phyloP scores from a whole-genome alignment of 148 eudicot genomes.

The Silene uniflora region DNA sequence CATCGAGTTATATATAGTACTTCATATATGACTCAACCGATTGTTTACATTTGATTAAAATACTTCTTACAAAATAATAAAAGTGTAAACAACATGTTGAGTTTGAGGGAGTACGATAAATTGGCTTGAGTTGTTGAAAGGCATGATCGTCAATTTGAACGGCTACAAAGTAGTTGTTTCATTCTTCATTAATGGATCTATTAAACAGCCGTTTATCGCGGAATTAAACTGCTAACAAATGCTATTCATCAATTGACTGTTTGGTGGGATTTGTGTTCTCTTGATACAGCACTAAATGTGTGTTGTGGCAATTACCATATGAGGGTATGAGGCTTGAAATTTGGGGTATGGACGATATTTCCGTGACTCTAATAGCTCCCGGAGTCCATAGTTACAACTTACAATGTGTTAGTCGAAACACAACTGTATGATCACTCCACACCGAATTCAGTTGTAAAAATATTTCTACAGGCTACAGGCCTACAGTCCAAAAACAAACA shows the following conservation, averaged over 20 bases:
- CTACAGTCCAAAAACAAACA: too few species aligned
- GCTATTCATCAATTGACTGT: background rate
- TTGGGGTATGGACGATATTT: background rate
- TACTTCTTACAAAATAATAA: too few species aligned
- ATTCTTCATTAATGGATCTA: background rate
- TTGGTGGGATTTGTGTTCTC: background rate
- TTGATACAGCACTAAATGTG: background rate
- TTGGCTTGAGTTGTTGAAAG: background rate
- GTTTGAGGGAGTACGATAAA: background rate
- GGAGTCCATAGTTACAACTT: background rate
- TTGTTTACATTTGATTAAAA: too few species aligned
- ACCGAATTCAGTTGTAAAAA: background rate
- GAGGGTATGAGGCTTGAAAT: too few species aligned
- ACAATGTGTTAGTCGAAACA: background rate
- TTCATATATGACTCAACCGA: too few species aligned
- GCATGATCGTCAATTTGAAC: background rate
- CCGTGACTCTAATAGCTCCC: background rate
- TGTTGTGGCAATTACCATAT: background rate
- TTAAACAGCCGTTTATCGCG: background rate
- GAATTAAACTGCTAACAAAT: background rate
- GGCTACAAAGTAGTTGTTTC: background rate
- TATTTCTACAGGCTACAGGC: too few species aligned
- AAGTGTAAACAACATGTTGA: too few species aligned
- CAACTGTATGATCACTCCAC: background rate
- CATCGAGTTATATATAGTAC: too few species aligned